Base-by-base conservation (phyloP, 176 grass and related monocot genomes). In the Hordeum marinum region DNA sequence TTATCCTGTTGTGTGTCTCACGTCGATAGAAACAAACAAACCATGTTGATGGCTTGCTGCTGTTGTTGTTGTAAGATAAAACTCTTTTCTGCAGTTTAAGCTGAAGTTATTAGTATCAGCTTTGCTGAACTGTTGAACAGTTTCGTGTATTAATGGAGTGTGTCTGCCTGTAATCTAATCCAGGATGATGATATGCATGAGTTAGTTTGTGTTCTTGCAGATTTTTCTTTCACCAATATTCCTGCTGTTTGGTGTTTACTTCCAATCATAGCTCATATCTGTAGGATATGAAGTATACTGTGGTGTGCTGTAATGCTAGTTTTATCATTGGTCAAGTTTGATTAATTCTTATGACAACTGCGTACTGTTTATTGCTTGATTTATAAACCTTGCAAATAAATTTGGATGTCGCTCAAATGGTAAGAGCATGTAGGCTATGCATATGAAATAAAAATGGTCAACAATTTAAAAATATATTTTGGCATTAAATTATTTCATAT, bases 41-140 rank as follows among this genome's bases (percentile, higher is more conserved):
- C 64, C 54, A 57, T 57, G 39, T 20, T 85, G 27, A 72, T 74
- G 63, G 69, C 71, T 40, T 71, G 23, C 61, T 84, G 67, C 76
- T 90, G 72, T 86, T n/a, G 29, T 29, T 90, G 54, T 57, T 21
- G 88, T 90, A 83, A 90, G 75, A 83, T 83, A 89, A 61, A 71
- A 71, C 88, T 73, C 42, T 29, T 75, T 18, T 74, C 26, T 32
- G 40, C 80, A 79, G 75, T 85, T 80, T 55, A 84, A 90, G 89
- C 89, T 90, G 89, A 68, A 83, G 34, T 79, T 90, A 83, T 90
- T 83, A 74, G 80, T 83, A 83, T 83, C 89, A 90, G 89, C 89
- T 90, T 90, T 83, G 43, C 88, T 90, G 67, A 55, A 80, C 67
- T 61, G 73, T 54, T 82, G 72, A 45, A 59, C 78, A 8, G 39